Base-by-base conservation (phyloP, 2,329 filamentous ascomycete species). In the Hypomyces perniciosus region DNA sequence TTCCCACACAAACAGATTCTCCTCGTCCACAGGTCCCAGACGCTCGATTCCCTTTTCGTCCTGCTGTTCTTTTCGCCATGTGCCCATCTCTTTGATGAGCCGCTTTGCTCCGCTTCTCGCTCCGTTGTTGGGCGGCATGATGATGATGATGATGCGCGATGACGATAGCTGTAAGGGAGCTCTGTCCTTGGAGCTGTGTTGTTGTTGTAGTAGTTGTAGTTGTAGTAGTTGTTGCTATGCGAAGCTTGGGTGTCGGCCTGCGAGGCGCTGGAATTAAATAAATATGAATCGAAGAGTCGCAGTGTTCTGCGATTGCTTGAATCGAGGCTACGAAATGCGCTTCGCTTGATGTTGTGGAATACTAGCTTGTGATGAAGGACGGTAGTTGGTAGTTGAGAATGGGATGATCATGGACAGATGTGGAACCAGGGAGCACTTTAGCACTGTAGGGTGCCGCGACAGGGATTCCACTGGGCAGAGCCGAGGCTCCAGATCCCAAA, bases 1-100 rank as follows among this genome's bases (percentile, higher is more conserved):
- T 65, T 81, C 74, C 78, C 81, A 83, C 44, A 65, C 65, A 54
- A 83, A 68, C 49, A 85, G 65, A 61, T 81, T 73, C n/a, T 73
- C 73, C 54, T 80, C 79, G 56, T 63, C 64, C 35, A 73, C 69
- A 26, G 80, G 78, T 0, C 78, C 79, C 4, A 84, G 75, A 9
- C 80, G 72, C 68, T 83, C 79, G 57, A 84, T 79, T 41, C 79
- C 79, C 56, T 64, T 64, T 60, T 80, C 78, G 38, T 70, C 65
- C 42, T 65, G 64, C 54, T 70, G 64, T 61, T 82, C 79, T 54
- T 64, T 66, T 56, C 70, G 69, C 77, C 74, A 81, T 34, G 67
- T 69, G 31, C 76, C 73, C 47, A 84, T 69, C 65, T 85, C 81
- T 61, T 77, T 78, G 55, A 83, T 65, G 54, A 85, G 72, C 27